These are phyloP conservation scores for Penstemon newberryi DNA, from an alignment of 257 asterid genomes.

Conservation along the genomic window DNA sequence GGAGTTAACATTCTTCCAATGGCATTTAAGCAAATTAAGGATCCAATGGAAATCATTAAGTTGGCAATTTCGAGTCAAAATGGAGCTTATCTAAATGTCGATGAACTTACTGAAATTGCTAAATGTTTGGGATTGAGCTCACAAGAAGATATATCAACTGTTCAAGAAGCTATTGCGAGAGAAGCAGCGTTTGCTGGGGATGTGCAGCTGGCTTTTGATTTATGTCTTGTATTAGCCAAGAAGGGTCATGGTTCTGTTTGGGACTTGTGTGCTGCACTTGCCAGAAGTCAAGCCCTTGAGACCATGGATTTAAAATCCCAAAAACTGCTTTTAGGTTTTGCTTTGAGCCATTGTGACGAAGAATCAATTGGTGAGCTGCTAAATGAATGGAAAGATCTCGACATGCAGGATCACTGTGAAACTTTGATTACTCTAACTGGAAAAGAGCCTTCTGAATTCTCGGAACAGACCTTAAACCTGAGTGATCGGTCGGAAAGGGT, in stretches of 20 bases:
- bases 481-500: constrained; percentile 45
- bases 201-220: constrained; percentile 94
- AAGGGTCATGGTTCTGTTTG: constrained; percentile 95
- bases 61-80: constrained; percentile 80
- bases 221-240: constrained; percentile 83
- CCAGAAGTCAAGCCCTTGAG: constrained; percentile 93
- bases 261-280: constrained; percentile 98
- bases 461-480: constrained; percentile 41
- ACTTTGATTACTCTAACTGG: constrained; percentile 61
- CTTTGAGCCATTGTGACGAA: constrained; percentile 94
- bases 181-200: constrained; percentile 99
- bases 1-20: constrained; percentile 94
- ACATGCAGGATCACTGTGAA: constrained; percentile 80
- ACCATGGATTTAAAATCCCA: constrained; percentile 76
- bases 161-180: constrained; percentile 98
- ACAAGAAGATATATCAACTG: constrained; percentile 77
- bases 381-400: constrained; percentile 94
- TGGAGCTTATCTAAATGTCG: constrained; percentile 91
- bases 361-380: constrained; percentile 91
- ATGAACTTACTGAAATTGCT: constrained; percentile 88
- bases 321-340: constrained; percentile 88
- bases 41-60: constrained; percentile 90
- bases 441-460: constrained; percentile 58
- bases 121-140: constrained; percentile 93
- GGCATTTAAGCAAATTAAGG: constrained; percentile 94